A percentile compares a stretch with the other conserved stretches of the same genome.
Conservation (phyloP, 2,329 filamentous ascomycete genomes). For the Trichoderma afroharzianum region DNA sequence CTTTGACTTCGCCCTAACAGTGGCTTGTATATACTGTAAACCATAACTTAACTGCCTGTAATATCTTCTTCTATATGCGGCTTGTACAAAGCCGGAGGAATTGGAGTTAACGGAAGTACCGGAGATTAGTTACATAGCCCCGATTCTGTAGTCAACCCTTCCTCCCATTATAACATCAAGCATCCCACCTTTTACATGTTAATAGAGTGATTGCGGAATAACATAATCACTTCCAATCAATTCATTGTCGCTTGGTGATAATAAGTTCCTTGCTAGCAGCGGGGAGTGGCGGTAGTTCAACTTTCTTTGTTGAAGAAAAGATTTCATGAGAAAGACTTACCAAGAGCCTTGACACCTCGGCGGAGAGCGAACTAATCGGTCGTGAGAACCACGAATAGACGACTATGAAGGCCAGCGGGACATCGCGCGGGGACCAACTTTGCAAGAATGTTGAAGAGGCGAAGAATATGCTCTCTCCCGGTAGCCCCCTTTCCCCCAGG, state of each 20-base stretch:
- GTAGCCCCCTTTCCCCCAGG: background rate
- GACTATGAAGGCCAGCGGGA: background rate
- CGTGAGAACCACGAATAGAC: background rate
- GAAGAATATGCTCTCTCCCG: background rate
- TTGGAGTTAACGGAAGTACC: slow-evolving; percentile 2
- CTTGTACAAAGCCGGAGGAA: background rate
- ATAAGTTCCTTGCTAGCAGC: background rate
- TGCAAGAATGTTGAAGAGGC: background rate
- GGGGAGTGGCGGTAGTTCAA: background rate
- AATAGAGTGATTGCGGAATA: background rate
- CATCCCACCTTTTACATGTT: background rate
- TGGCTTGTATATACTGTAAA: background rate
- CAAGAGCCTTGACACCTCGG: background rate
- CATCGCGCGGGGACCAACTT: background rate
- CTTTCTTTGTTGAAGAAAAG: background rate
- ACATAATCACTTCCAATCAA: background rate
- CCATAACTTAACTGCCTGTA: background rate
- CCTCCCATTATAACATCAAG: background rate
- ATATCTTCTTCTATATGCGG: background rate
- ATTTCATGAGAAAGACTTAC: background rate
- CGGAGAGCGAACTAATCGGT: background rate
- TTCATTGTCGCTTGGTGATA: background rate
- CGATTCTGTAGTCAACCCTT: background rate
- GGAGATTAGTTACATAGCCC: slow-evolving; percentile 23
- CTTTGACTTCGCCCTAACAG: background rate